phyloP scores from a whole-genome alignment of 2,329 filamentous ascomycete genomes.

The Colletotrichum simmondsii region DNA sequence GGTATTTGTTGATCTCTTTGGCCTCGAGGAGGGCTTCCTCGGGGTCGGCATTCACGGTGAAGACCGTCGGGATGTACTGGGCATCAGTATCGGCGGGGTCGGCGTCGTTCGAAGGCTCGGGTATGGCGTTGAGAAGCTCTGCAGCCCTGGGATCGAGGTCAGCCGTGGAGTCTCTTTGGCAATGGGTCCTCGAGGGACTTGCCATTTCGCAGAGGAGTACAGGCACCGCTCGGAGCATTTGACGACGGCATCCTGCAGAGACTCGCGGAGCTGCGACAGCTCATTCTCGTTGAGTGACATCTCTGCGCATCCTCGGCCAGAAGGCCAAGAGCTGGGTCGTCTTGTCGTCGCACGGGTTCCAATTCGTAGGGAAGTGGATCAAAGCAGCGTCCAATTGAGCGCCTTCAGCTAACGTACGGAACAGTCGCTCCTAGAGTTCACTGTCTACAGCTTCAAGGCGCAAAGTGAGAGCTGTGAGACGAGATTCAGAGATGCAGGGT shows the following conservation, averaged over 20 bases:
- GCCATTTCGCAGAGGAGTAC: conserved; percentile 98
- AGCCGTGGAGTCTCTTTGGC: conserved; percentile 25
- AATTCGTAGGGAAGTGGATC: not conserved
- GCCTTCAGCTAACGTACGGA: no score
- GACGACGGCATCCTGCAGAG: conserved; percentile 85
- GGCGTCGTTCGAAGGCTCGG: conserved; percentile 66
- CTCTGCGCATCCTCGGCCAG: conserved; percentile 31
- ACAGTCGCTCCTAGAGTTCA: not conserved
- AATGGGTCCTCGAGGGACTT: conserved; percentile 30
- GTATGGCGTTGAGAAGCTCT: conserved; percentile 88
- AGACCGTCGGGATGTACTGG: conserved; percentile 57
- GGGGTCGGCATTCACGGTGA: conserved; percentile 71
- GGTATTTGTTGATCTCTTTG: conserved; percentile 82
- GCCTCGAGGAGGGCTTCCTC: conserved; percentile 81
- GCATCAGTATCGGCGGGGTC: conserved; percentile 53
- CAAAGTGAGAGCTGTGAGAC: not conserved
- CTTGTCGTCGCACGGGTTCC: not conserved
- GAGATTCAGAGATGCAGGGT: not conserved
- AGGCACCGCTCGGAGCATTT: conserved; percentile 95
- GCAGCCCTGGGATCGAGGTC: conserved; percentile 75
- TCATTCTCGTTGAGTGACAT: conserved; percentile 69
- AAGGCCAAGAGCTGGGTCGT: not conserved
- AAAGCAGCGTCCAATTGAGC: not conserved
- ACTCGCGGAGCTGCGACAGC: conserved; percentile 73
- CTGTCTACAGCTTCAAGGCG: not conserved